Evolutionary conservation across 352 stramenopile genomes (phyloP), one percentile per base, ranked within the genome.

Genomic region (Blastocystis sp.): DNA sequence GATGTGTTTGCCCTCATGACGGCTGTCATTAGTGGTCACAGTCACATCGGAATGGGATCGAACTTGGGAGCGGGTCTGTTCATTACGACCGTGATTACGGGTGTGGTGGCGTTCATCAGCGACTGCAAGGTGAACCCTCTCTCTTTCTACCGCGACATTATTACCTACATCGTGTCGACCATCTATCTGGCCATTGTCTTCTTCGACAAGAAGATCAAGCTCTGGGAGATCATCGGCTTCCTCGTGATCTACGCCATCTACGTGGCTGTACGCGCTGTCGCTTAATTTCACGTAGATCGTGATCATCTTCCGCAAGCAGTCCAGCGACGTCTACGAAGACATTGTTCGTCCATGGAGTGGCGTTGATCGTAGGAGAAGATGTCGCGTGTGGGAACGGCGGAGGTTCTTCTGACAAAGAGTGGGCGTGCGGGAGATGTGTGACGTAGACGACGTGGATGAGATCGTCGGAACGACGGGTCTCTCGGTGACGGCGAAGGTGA

Each of bases 1-100:
- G 96, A 99, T 89, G 94, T 98, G 0, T 97, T 96, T 72, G 94
- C 92, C 3, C 89, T 92, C 0, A 91, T 96, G 75, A 92, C 93
- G 0, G 91, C 89, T 6, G 93, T 90, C 0, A 63, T 84, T 57
- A 46, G 40, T 16, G 57, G 54, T 11, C 56, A 73, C 18, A 64
- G 51, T 27, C 49, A 86, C 36, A 63, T 87, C 27, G 84, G 84
- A 14, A 72, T 87, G 44, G 61, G 51, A 11, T 77, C 84, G 8
- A 63, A 86, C 27, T 34, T 97, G 6, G 95, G 95, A 57, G 94
- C 93, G 14, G 93, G 91, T 56, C 96, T 98, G 91, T 97, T 98
- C 81, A 92, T 98, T 38, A 95, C 91, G 21, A 97, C 91, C 1
- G 91, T 97, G 42, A 93, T 98, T 6, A 91, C 94, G 7, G 94